These are phyloP conservation scores for Setaria italica DNA, from an alignment of 202 grass and related monocot species.

Conservation along the genomic window DNA sequence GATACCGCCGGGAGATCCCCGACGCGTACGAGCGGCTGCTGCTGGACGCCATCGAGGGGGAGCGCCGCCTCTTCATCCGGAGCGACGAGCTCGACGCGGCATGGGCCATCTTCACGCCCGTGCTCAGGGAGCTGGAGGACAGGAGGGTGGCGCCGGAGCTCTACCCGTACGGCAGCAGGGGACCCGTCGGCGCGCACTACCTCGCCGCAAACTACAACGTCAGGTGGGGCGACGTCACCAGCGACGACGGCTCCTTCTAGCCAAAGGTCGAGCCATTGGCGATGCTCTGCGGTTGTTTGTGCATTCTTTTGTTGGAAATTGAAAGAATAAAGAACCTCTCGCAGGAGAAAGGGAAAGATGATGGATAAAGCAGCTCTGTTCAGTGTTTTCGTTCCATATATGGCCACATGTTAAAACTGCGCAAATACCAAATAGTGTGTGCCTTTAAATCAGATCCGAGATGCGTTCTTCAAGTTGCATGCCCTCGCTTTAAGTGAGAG, in stretches of 20 bases:
- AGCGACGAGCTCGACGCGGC: slow-evolving; percentile 96
- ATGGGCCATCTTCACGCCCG: slow-evolving; percentile 87
- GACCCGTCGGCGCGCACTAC: slow-evolving; percentile 87
- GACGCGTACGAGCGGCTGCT: slow-evolving; percentile 94
- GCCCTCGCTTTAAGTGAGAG: too few species aligned
- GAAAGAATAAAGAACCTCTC: too few species aligned
- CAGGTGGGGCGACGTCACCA: slow-evolving; percentile 78
- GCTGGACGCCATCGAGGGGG: slow-evolving; percentile 86
- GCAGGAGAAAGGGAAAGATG: too few species aligned
- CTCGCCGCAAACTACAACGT: slow-evolving; percentile 87
- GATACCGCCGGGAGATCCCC: slow-evolving; percentile 75
- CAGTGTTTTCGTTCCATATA: too few species aligned
- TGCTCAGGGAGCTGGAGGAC: slow-evolving; percentile 72
- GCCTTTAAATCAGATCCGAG: too few species aligned
- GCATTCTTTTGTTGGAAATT: neutral
- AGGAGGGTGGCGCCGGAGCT: slow-evolving; percentile 80
- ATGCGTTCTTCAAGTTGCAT: too few species aligned
- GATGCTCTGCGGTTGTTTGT: neutral
- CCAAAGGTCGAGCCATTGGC: neutral
- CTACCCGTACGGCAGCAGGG: slow-evolving; percentile 93
- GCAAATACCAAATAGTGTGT: too few species aligned
- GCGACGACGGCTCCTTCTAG: slow-evolving; percentile 57
- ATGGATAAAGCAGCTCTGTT: neutral
- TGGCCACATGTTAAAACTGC: too few species aligned
- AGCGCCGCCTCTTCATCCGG: slow-evolving; percentile 87